A percentile compares a stretch with the other conserved stretches of the same genome.
Conservation (phyloP, 257 asterid genomes). For the Primulina eburnea region DNA sequence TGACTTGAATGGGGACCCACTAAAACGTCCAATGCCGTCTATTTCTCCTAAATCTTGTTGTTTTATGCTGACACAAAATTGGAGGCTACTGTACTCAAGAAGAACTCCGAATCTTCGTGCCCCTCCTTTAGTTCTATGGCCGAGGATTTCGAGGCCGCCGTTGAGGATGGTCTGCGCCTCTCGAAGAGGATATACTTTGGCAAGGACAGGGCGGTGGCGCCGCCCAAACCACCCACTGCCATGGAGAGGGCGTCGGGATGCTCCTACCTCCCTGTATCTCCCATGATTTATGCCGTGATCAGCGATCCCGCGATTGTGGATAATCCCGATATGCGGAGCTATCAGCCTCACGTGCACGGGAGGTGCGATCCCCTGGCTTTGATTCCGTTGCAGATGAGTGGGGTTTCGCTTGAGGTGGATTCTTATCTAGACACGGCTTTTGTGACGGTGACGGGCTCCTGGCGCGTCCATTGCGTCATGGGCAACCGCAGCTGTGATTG, state of each 20-base stretch:
- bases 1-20: neutral
- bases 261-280: conserved; percentile 56
- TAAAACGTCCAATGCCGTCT: conserved; percentile 25
- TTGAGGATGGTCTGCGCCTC: conserved; percentile 85
- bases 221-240: conserved; percentile 59
- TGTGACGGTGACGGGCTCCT: conserved; percentile 57
- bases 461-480: conserved; percentile 98
- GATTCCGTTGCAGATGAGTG: conserved; percentile 91
- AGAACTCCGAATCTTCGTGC: neutral
- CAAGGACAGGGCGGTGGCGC: conserved; percentile 79
- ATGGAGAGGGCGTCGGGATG: conserved; percentile 55
- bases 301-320: conserved; percentile 75
- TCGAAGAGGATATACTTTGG: conserved; percentile 80
- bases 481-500: conserved; percentile 74
- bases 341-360: conserved; percentile 98
- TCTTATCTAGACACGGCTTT: conserved; percentile 75
- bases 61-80: conserved; percentile 8
- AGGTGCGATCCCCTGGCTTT: conserved; percentile 87
- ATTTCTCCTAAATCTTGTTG: conserved; percentile 12
- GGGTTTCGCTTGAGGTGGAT: conserved; percentile 54
- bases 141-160: conserved; percentile 80
- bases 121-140: conserved; percentile 38
- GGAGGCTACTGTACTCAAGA: neutral
- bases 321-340: conserved; percentile 93
- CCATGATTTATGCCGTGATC: conserved; percentile 85